A percentile compares a stretch with the other conserved stretches of the same genome.
phyloP scores from a whole-genome alignment of 2,329 filamentous ascomycete species.

The Botrytis cinerea region DNA sequence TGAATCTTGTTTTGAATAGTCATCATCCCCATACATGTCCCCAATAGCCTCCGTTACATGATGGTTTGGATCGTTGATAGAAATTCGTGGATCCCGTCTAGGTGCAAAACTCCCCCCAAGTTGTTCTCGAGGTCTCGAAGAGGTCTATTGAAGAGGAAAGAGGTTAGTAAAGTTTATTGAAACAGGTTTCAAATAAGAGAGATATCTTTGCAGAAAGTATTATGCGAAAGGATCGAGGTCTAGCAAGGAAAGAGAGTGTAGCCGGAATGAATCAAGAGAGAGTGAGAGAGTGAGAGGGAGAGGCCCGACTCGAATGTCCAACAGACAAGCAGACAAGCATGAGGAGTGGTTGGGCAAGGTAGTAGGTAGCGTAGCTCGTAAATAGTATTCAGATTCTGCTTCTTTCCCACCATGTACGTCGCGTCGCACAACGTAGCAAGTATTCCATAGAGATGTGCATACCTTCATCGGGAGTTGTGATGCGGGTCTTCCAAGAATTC shows the following conservation, averaged over 20 bases:
- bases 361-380: neutral
- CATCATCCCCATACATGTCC: slow-evolving; percentile 67
- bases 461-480: slow-evolving; percentile 40
- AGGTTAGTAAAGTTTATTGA: slow-evolving; percentile 32
- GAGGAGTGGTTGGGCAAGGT: slow-evolving; percentile 3
- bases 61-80: slow-evolving; percentile 68
- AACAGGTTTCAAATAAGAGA: neutral
- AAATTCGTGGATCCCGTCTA: slow-evolving; percentile 41
- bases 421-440: slow-evolving; percentile 4
- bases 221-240: neutral
- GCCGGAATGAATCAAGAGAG: slow-evolving; percentile 9
- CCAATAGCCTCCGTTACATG: slow-evolving; percentile 77
- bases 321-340: slow-evolving; percentile 5
- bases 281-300: neutral
- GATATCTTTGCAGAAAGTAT: neutral
- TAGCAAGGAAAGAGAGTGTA: neutral
- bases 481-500: slow-evolving; percentile 33
- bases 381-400: neutral
- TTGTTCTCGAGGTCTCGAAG: slow-evolving; percentile 42
- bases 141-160: slow-evolving; percentile 37
- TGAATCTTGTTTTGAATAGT: slow-evolving; percentile 54
- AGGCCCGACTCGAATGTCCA: neutral
- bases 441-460: slow-evolving; percentile 28
- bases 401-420: slow-evolving; percentile 8
- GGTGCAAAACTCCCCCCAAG: slow-evolving; percentile 42